phyloP scores from a whole-genome alignment of 345 rosid species.

The Lagerstroemia speciosa region DNA sequence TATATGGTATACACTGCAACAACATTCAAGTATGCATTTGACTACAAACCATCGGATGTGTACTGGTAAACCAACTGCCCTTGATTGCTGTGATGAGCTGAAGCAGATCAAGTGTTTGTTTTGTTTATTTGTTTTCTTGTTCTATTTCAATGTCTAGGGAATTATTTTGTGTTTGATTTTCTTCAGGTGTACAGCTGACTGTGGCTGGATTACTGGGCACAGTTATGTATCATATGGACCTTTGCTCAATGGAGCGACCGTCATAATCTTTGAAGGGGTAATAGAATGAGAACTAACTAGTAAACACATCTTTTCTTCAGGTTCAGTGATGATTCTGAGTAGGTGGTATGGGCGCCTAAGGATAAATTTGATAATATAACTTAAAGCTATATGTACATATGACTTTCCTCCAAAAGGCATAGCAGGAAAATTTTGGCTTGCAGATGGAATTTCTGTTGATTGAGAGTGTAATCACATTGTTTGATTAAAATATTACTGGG shows the following conservation, averaged over 20 bases:
- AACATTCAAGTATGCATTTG: slow-evolving; percentile 96
- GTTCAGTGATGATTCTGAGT: background rate
- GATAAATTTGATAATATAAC: background rate
- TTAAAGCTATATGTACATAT: background rate
- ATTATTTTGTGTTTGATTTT: slow-evolving; percentile 1
- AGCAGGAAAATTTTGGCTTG: background rate
- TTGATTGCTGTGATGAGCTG: slow-evolving; percentile 8
- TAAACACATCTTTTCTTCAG: background rate
- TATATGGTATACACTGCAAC: slow-evolving; percentile 95
- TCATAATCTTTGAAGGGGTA: slow-evolving; percentile 91
- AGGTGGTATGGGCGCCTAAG: background rate
- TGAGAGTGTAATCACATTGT: background rate
- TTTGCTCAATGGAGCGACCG: slow-evolving; percentile 86
- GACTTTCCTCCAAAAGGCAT: background rate
- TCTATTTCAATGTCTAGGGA: background rate
- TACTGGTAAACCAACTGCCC: slow-evolving; percentile 53
- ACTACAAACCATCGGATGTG: slow-evolving; percentile 78
- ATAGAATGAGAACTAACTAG: slow-evolving; percentile 6
- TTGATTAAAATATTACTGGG: background rate
- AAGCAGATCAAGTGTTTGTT: slow-evolving; percentile 2
- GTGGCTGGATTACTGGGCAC: slow-evolving; percentile 99
- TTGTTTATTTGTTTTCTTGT: no score
- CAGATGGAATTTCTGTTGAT: background rate
- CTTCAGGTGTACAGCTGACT: slow-evolving; percentile 97
- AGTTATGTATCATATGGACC: slow-evolving; percentile 99